These are phyloP conservation scores for Themeda triandra DNA, from an alignment of 176 grass and related monocot genomes.

Conservation along the genomic window DNA sequence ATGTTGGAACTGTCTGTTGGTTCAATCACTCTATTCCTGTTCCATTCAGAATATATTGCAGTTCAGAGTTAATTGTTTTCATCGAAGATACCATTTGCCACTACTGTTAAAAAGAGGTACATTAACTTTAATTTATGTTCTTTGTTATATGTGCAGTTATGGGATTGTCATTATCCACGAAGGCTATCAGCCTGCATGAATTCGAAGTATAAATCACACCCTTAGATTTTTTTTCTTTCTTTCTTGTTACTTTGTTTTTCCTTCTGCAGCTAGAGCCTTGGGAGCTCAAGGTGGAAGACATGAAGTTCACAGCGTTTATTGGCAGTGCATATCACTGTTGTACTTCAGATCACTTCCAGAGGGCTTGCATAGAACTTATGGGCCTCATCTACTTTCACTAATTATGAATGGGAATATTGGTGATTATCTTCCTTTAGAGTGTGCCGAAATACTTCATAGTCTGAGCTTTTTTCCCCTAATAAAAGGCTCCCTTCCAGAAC, in stretches of 20 bases:
- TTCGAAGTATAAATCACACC: neutral
- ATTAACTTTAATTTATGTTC: neutral
- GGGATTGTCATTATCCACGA: neutral
- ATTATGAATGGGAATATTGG: constrained; percentile 40
- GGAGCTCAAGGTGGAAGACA: constrained; percentile 36
- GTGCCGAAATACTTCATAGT: constrained; percentile 58
- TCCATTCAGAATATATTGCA: constrained; percentile 53
- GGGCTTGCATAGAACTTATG: constrained; percentile 38
- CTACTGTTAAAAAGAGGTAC: constrained; percentile 85
- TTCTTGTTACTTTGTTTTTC: no score
- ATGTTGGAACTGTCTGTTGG: constrained; percentile 67
- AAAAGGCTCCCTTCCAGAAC: constrained; percentile 53
- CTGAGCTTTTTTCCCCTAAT: constrained; percentile 60
- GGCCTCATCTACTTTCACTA: constrained; percentile 40
- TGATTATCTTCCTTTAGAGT: constrained; percentile 55
- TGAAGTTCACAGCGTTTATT: constrained; percentile 71
- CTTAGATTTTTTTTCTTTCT: no score
- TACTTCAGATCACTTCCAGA: constrained; percentile 51
- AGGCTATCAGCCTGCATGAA: no score
- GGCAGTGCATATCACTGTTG: constrained; percentile 59
- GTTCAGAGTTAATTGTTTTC: constrained; percentile 45
- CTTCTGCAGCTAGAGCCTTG: constrained; percentile 55
- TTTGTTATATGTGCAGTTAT: neutral
- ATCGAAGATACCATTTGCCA: constrained; percentile 37
- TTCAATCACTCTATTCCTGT: neutral